phyloP scores from a whole-genome alignment of 331 rosid species.

The Pyrus hybrid region DNA sequence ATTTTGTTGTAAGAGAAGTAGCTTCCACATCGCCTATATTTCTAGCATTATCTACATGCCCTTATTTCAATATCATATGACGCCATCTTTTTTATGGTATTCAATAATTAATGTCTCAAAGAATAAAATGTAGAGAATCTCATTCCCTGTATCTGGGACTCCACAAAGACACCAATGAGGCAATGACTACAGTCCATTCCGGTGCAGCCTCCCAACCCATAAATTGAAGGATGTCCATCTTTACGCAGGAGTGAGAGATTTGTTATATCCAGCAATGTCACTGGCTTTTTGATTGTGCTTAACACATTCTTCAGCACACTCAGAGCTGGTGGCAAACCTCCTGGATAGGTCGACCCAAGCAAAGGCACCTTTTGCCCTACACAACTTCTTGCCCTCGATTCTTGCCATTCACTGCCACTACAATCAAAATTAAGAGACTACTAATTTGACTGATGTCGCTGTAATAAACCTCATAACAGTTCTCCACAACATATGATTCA shows the following conservation, averaged over 20 bases:
- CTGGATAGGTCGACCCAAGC: slow-evolving; percentile 54
- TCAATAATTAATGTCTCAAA: slow-evolving; percentile 6
- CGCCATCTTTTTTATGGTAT: background rate
- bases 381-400: slow-evolving; percentile 60
- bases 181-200: slow-evolving; percentile 83
- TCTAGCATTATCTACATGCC: no score
- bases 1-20: no score
- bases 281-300: slow-evolving; percentile 44
- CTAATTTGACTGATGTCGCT: background rate
- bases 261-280: slow-evolving; percentile 58
- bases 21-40: no score
- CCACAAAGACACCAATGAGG: slow-evolving; percentile 55
- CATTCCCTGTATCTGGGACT: slow-evolving; percentile 87
- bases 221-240: no score
- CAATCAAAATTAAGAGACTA: background rate
- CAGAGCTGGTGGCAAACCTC: slow-evolving; percentile 64
- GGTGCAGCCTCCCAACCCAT: no score
- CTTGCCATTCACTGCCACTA: slow-evolving; percentile 72
- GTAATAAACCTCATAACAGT: background rate
- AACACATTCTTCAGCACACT: slow-evolving; percentile 54
- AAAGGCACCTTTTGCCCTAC: slow-evolving; percentile 41
- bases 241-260: no score
- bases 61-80: background rate
- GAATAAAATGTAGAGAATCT: slow-evolving; percentile 56
- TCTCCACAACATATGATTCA: no score